Base-by-base conservation (phyloP, 225 moss, liverwort and hornwort genomes). In the Anthoceros angustus region DNA sequence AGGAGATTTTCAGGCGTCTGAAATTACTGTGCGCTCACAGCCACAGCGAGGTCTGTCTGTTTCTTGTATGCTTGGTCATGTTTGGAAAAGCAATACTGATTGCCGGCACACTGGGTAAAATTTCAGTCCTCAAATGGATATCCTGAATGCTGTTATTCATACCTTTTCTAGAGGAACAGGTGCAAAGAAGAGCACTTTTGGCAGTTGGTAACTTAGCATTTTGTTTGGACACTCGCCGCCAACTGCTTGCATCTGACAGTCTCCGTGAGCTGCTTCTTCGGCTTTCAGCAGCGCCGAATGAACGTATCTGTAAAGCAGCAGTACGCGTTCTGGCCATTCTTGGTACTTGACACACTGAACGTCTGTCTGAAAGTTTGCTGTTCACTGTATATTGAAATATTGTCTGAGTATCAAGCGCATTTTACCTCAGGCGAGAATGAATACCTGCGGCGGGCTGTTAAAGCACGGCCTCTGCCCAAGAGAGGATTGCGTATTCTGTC, bases 151-250 rank as follows among this genome's bases (percentile, higher is more conserved):
- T 55, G 55, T 18, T 20, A 12, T 9, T 55, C 14, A 12, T 55
- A 20, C 55, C 32, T 55, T 6, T 55, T 55, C 55, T 76, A 75
- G 67, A 75, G 72, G 64, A 77, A 68, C 85, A 99, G 98, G 98
- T 99, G 70, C 98, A 99, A 71, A 81, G 87, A 69, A 87, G 92
- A 75, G 82, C 98, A 46, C 76, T 99, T 49, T 66, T 92, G 75
- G 86, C 92, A 69, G 84, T 99, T 66, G 98, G 98, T 21, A 99
- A 99, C 67, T 77, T 99, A 71, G 92, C 92, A 61, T 99, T 99
- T 68, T 89, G 98, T 71, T 99, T 80, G 86, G 92, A 87, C 70
- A 99, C 92, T 65, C 80, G 98, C 63, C 85, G 92, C 50, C 83
- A 82, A 68, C 73, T 99, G 76, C 69, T 99, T 71, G 98, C 98